Evolutionary conservation across 2,329 filamentous ascomycete genomes (phyloP).

Genomic region (Teratosphaeria nubilosa): DNA sequence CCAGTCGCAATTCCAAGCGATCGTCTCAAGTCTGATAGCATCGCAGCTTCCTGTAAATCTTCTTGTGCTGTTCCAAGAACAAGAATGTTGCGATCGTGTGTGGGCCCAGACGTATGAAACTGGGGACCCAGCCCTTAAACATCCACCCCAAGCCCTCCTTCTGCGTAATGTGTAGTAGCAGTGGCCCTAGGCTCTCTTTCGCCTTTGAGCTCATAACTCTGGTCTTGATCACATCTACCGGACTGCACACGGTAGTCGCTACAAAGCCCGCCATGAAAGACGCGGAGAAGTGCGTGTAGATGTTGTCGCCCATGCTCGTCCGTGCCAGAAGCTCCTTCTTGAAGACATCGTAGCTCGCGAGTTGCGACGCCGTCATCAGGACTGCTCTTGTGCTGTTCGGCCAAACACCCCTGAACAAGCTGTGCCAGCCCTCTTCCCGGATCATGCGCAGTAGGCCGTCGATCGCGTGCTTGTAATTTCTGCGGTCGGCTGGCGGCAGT

Average conservation of each 20-base stretch:
- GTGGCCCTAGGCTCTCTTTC: constrained; percentile 42
- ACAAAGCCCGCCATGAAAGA: constrained; percentile 71
- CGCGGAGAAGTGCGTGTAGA: constrained; percentile 69
- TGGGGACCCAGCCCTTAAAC: constrained; percentile 86
- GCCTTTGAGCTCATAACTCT: constrained; percentile 64
- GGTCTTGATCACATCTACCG: constrained; percentile 84
- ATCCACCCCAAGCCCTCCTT: constrained; percentile 70
- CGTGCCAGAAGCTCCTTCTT: constrained; percentile 59
- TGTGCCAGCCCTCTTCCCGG: constrained; percentile 65
- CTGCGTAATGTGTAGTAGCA: constrained; percentile 58
- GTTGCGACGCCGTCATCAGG: constrained; percentile 78
- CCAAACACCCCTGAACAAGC: constrained; percentile 75
- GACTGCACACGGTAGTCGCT: constrained; percentile 74
- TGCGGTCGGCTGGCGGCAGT: constrained; percentile 59
- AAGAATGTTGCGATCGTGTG: constrained; percentile 83
- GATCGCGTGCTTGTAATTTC: constrained; percentile 83
- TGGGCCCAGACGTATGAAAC: constrained; percentile 55
- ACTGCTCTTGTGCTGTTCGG: constrained; percentile 72
- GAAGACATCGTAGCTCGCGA: constrained; percentile 76
- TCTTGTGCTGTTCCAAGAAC: constrained; percentile 80
- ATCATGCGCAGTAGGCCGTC: constrained; percentile 81
- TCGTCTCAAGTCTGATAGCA: constrained; percentile 3
- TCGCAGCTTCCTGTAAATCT: constrained; percentile 49
- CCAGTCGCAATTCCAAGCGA: not conserved
- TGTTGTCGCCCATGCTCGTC: constrained; percentile 55